Conservation (phyloP, 2,329 filamentous ascomycete species). For the Lojkania enalia region DNA sequence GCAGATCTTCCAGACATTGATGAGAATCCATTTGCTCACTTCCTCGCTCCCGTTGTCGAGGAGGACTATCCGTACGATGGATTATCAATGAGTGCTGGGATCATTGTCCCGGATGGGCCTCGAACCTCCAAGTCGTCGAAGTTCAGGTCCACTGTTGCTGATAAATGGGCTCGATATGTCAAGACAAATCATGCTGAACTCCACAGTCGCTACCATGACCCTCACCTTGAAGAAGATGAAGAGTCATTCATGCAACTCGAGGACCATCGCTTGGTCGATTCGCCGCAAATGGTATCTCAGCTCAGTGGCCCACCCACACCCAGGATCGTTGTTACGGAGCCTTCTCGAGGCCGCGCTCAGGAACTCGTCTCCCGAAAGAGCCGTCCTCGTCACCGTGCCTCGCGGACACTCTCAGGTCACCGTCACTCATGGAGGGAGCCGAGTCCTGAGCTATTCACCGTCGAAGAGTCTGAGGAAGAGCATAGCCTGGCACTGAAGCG, state of each 20-base stretch:
- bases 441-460: slow-evolving; percentile 47
- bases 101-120: slow-evolving; percentile 35
- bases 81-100: slow-evolving; percentile 45
- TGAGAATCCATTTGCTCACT: slow-evolving; percentile 49
- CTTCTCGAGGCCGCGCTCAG: slow-evolving; percentile 42
- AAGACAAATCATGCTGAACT: slow-evolving; percentile 39
- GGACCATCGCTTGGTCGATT: slow-evolving; percentile 37
- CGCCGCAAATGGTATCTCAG: slow-evolving; percentile 33
- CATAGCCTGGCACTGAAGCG: slow-evolving; percentile 29
- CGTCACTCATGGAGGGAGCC: slow-evolving; percentile 49
- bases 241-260: slow-evolving; percentile 44
- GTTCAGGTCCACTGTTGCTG: slow-evolving; percentile 44
- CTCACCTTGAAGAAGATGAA: slow-evolving; percentile 35
- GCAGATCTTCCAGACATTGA: slow-evolving; percentile 45
- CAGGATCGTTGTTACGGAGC: slow-evolving; percentile 34
- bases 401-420: slow-evolving; percentile 44
- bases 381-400: slow-evolving; percentile 35
- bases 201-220: slow-evolving; percentile 37
- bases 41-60: slow-evolving; percentile 47
- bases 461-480: slow-evolving; percentile 47
- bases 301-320: slow-evolving; percentile 26
- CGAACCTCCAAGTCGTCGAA: slow-evolving; percentile 39
- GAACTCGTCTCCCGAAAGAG: slow-evolving; percentile 38
- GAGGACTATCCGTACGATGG: slow-evolving; percentile 46
- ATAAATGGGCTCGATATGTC: slow-evolving; percentile 48